A percentile compares a stretch with the other conserved stretches of the same genome.
These are phyloP conservation scores for Ceratocystis lukuohia DNA, from an alignment of 2,329 filamentous ascomycete species.

Conservation along the genomic window DNA sequence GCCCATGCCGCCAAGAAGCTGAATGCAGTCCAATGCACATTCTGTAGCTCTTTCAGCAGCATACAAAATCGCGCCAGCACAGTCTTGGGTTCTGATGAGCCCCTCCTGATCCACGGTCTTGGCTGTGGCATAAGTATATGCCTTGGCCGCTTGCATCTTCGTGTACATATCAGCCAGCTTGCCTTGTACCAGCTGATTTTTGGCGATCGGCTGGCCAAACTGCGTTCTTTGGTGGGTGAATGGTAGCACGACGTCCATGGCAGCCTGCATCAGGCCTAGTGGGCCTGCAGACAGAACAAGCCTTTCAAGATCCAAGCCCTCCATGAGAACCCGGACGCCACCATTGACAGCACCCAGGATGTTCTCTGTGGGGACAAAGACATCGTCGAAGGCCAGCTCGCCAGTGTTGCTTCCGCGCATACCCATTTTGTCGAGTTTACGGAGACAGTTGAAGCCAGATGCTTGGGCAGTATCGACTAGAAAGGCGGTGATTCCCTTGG, in stretches of 20 bases:
- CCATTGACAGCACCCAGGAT: slow-evolving; percentile 66
- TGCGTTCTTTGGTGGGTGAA: slow-evolving; percentile 83
- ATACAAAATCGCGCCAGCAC: slow-evolving; percentile 85
- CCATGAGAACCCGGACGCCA: slow-evolving; percentile 87
- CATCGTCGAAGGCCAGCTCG: slow-evolving; percentile 78
- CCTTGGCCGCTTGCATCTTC: slow-evolving; percentile 67
- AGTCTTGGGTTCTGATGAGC: slow-evolving; percentile 71
- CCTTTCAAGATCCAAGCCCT: slow-evolving; percentile 85
- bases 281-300: slow-evolving; percentile 85
- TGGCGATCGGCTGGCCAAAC: slow-evolving; percentile 73
- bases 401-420: slow-evolving; percentile 97
- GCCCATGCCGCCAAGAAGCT: slow-evolving; percentile 87
- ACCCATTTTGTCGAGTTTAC: slow-evolving; percentile 94
- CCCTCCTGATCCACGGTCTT: slow-evolving; percentile 63
- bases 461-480: slow-evolving; percentile 57
- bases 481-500: slow-evolving; percentile 91
- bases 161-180: slow-evolving; percentile 97
- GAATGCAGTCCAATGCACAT: slow-evolving; percentile 73
- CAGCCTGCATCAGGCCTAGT: slow-evolving; percentile 85
- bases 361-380: slow-evolving; percentile 76
- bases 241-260: slow-evolving; percentile 63
- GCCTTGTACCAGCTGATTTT: slow-evolving; percentile 87
- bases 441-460: slow-evolving; percentile 69
- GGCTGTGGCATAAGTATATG: slow-evolving; percentile 80
- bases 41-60: slow-evolving; percentile 84